Percentiles rank a stretch among this genome's conserved stretches.
Evolutionary conservation across 306 rosid genomes (phyloP).

Genomic region (Sindora glabra): DNA sequence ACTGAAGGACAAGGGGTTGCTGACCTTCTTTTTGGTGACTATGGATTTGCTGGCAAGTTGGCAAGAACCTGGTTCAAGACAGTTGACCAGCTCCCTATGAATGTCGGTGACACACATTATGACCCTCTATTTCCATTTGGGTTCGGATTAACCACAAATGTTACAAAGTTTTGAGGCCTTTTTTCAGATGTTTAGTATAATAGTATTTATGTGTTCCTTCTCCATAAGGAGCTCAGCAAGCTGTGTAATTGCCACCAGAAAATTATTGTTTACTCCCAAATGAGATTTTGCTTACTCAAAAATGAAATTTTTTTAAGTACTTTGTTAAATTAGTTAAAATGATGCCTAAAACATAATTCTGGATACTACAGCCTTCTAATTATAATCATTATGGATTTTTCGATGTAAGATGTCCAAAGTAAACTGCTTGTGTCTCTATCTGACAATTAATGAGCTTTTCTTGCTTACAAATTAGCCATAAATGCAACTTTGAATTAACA

Average conservation of each 20-base stretch:
- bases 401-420: no score
- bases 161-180: constrained; percentile 16
- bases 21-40: constrained; percentile 64
- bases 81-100: constrained; percentile 77
- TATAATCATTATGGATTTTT: no score
- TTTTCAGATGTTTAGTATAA: background rate
- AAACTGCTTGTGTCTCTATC: no score
- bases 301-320: no score
- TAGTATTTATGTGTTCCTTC: background rate
- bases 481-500: no score
- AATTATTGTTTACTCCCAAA: no score
- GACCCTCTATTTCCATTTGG: constrained; percentile 77
- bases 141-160: constrained; percentile 61
- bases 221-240: background rate
- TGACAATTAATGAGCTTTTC: no score
- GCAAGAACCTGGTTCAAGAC: constrained; percentile 83
- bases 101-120: constrained; percentile 64
- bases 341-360: no score
- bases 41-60: constrained; percentile 72
- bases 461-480: no score
- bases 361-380: no score
- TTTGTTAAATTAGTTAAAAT: no score
- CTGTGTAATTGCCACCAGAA: background rate
- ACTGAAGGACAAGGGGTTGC: constrained; percentile 93
- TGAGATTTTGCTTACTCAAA: no score